A percentile compares a stretch with the other conserved stretches of the same genome.
Conservation (phyloP, 1,284 basidiomycete species). For the Meripilus lineatus region DNA sequence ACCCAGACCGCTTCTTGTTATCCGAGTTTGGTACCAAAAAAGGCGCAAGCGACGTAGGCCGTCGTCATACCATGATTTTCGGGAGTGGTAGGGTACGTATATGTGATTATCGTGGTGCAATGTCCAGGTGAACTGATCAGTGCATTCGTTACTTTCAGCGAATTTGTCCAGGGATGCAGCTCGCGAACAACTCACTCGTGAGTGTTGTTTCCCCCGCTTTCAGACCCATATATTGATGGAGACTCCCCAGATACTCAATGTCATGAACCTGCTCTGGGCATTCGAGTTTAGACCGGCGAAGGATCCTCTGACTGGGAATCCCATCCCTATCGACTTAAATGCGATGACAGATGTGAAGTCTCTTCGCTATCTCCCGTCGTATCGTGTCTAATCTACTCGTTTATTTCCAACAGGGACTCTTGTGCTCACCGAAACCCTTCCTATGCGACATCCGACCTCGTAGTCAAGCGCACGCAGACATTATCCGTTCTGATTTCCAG, state of each 20-base stretch:
- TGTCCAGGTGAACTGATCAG: neutral
- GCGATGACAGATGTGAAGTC: slow-evolving; percentile 2
- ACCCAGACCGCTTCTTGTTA: slow-evolving; percentile 15
- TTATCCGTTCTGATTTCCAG: slow-evolving; percentile 3
- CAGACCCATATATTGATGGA: neutral
- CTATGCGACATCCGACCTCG: slow-evolving; percentile 3
- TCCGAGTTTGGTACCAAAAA: slow-evolving; percentile 15
- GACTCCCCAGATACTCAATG: slow-evolving; percentile 8
- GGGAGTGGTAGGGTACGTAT: slow-evolving; percentile 16
- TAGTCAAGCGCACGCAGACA: slow-evolving; percentile 1
- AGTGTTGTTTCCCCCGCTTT: neutral
- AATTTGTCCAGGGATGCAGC: slow-evolving; percentile 19
- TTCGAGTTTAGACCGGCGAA: slow-evolving; percentile 8
- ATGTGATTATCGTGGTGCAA: neutral
- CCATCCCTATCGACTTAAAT: slow-evolving; percentile 2
- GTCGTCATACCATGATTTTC: slow-evolving; percentile 15
- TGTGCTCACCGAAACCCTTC: slow-evolving; percentile 6
- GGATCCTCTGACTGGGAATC: slow-evolving; percentile 5
- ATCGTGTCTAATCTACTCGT: neutral
- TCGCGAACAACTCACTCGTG: slow-evolving; percentile 16
- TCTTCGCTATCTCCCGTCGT: neutral
- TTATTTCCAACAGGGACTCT: too few species aligned
- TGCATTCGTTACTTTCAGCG: slow-evolving; percentile 8
- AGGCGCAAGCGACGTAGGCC: slow-evolving; percentile 2
- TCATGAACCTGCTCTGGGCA: slow-evolving; percentile 12